These are phyloP conservation scores for Apiospora phragmitis DNA, from an alignment of 2,329 filamentous ascomycete species.

Conservation along the genomic window DNA sequence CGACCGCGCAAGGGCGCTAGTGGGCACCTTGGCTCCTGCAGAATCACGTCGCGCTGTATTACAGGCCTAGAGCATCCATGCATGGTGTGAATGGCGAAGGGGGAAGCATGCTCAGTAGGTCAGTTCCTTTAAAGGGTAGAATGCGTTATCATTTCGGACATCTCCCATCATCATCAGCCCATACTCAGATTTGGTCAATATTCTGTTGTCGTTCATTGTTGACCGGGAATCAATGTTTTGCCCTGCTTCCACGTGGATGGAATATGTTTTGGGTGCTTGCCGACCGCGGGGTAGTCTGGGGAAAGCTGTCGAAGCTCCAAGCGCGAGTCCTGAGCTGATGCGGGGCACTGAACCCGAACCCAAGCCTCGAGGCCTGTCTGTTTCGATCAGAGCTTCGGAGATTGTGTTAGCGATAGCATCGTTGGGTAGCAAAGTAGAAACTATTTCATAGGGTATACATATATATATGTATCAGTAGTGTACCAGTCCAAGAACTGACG, in stretches of 20 bases:
- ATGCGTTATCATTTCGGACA: neutral
- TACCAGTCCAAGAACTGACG: too few species aligned
- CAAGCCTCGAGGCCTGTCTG: neutral
- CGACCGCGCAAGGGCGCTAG: neutral
- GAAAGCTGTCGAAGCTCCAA: neutral
- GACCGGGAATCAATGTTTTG: neutral
- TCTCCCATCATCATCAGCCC: too few species aligned
- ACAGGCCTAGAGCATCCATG: neutral
- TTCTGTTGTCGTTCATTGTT: neutral
- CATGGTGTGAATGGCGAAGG: neutral
- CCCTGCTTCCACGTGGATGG: neutral
- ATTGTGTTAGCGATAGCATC: neutral
- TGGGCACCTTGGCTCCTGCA: neutral
- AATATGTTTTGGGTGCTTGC: neutral
- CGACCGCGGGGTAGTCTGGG: constrained; percentile 3
- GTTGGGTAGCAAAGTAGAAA: neutral
- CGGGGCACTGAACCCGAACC: neutral
- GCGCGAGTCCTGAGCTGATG: neutral
- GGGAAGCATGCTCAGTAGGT: neutral
- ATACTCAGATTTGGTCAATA: too few species aligned
- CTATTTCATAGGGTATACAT: neutral
- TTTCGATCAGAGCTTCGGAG: neutral
- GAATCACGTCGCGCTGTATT: neutral
- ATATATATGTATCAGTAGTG: too few species aligned
- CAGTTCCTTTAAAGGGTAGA: neutral